Evolutionary conservation across 2,329 filamentous ascomycete species (phyloP).

Genomic region (Dendryphion nanum): DNA sequence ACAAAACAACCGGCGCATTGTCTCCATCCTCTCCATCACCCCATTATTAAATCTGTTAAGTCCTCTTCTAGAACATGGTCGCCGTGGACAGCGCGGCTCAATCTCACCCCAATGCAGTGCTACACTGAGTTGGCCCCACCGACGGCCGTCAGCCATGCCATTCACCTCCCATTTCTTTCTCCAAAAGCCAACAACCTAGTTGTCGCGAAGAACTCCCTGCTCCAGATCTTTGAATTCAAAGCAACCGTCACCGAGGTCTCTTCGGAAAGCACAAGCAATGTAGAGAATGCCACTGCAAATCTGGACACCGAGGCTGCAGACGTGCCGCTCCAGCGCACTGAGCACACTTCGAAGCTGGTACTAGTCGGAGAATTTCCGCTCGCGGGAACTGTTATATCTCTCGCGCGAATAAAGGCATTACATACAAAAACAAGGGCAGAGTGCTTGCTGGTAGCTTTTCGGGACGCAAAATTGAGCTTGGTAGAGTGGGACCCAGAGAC

Average conservation of each 20-base stretch:
- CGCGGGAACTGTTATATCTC: constrained; percentile 78
- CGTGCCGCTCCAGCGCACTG: constrained; percentile 56
- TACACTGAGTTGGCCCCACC: constrained; percentile 95
- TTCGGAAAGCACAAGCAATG: constrained; percentile 41
- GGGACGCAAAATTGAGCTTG: constrained; percentile 89
- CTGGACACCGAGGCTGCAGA: constrained; percentile 53
- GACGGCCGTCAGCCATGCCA: constrained; percentile 87
- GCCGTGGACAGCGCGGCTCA: constrained; percentile 1
- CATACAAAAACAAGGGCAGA: constrained; percentile 78
- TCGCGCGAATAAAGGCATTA: constrained; percentile 73
- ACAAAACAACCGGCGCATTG: not conserved
- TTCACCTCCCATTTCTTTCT: constrained; percentile 75
- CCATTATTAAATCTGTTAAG: too few relatives aligned
- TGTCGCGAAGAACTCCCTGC: constrained; percentile 85
- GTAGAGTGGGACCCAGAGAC: constrained; percentile 89
- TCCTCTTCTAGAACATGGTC: constrained; percentile 19
- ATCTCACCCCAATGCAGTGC: constrained; percentile 72
- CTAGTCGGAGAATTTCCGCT: constrained; percentile 82
- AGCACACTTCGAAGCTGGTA: constrained; percentile 72
- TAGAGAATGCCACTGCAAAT: constrained; percentile 30
- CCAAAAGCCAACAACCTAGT: constrained; percentile 78
- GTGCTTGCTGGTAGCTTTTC: constrained; percentile 77
- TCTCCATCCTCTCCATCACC: too few relatives aligned
- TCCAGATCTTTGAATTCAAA: constrained; percentile 84
- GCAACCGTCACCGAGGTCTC: constrained; percentile 62